Evolutionary conservation across 345 rosid genomes (phyloP), one percentile per base, ranked within the genome.

Genomic region (Heritiera fomes): DNA sequence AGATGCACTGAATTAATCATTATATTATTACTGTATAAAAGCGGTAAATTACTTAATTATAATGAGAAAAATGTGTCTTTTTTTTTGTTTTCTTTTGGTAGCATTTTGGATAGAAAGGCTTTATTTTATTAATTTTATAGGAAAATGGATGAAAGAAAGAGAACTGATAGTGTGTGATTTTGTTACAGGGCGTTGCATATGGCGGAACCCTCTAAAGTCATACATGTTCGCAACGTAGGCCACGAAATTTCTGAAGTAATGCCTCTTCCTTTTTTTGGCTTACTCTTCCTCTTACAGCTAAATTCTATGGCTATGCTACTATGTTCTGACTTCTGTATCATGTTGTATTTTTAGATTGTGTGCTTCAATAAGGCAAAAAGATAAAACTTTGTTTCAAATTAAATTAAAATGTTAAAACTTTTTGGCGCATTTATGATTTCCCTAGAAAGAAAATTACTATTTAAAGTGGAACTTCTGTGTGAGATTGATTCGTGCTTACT

Each of bases 181-280:
- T 45, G 69, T 73, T 71, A 59, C 75, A 80, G 84, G 67, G 78
- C 73, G 75, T 71, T 78, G 73, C 68, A 18, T 78, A 96, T 96
- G 98, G 80, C 95, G 17, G 99, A 96, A 56, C 92, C 98, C 50
- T 96, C 99, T 49, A 96, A 96, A 87, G 99, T 96, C 64, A 89
- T 96, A 81, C 99, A 96, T 64, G 97, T 94, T 80, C 99, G 99
- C 71, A 96, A 96, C 78, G 98, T 96, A 32, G 99, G 98, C 38
- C 98, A 91, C 81, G 98, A 92, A 82, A 94, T 96, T 82, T 91
- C 99, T 75, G 98, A 96, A 89, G 99, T 95, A 89, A 65, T 28
- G 50, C 32, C 77, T 59, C 75, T 63, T 71, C 76, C 67, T 58
- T 56, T 80, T 23, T 60, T 15, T 52, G 4, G 7, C n/a, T 53